These are phyloP conservation scores for Saturnispora kantuleensis DNA, from an alignment of 805 yeast species.

Conservation along the genomic window DNA sequence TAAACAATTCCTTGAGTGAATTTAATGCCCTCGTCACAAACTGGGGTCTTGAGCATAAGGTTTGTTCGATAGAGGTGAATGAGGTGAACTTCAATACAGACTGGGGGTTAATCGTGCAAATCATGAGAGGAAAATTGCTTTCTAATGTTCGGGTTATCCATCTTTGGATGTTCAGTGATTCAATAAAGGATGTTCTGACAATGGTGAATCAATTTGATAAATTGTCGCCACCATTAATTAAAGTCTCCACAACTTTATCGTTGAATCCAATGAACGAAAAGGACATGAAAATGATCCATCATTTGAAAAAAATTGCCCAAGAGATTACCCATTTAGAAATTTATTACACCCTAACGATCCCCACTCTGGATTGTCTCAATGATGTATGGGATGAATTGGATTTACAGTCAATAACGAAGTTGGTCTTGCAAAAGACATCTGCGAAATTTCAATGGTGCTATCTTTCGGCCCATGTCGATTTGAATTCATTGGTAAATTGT, in stretches of 20 bases:
- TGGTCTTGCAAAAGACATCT: conserved; percentile 6
- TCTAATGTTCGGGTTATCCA: neutral
- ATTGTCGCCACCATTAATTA: neutral
- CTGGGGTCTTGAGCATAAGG: neutral
- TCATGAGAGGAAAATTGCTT: neutral
- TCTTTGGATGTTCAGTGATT: conserved; percentile 5
- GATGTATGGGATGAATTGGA: conserved; percentile 1
- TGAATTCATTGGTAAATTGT: conserved; percentile 1
- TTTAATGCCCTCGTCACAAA: neutral
- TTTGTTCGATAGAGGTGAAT: conserved; percentile 2
- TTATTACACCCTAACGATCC: conserved; percentile 5
- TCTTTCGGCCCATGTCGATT: neutral
- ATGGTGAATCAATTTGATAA: neutral
- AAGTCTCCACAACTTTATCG: conserved; percentile 3
- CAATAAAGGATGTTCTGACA: neutral
- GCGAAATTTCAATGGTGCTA: conserved; percentile 6
- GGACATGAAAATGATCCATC: conserved; percentile 3
- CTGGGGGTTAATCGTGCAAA: neutral
- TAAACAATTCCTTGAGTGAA: neutral
- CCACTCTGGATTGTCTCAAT: conserved; percentile 5
- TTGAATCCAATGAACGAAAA: conserved; percentile 1
- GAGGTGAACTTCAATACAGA: conserved; percentile 1
- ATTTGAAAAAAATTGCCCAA: neutral
- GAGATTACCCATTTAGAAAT: neutral
- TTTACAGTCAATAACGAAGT: neutral